phyloP scores from a whole-genome alignment of 2,329 filamentous ascomycete species.

The Neonectria coccinea region DNA sequence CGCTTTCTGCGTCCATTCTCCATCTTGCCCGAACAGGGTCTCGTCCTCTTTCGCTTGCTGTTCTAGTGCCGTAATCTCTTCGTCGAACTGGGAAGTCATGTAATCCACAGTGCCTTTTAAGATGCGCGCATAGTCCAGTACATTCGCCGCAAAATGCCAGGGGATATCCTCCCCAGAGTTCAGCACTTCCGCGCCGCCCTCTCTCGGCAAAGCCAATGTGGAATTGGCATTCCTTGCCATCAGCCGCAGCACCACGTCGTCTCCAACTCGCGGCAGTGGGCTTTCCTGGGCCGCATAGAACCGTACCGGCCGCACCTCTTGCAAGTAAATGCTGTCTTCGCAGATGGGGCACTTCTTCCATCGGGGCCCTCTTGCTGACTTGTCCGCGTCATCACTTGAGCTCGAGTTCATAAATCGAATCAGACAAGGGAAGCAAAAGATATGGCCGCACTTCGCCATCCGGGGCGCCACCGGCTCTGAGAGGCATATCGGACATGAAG shows the following conservation, averaged over 20 bases:
- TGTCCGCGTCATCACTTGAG: constrained; percentile 75
- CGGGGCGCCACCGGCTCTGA: constrained; percentile 92
- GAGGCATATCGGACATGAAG: constrained; percentile 94
- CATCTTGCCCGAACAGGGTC: constrained; percentile 89
- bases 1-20: constrained; percentile 91
- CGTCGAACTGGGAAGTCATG: constrained; percentile 82
- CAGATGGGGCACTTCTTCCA: constrained; percentile 99
- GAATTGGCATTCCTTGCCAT: constrained; percentile 84
- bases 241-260: constrained; percentile 88
- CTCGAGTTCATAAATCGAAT: constrained; percentile 95
- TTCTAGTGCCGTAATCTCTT: constrained; percentile 79
- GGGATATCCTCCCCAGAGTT: constrained; percentile 81
- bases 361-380: constrained; percentile 75
- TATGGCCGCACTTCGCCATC: constrained; percentile 97
- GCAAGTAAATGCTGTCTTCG: constrained; percentile 92
- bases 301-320: constrained; percentile 87
- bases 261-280: constrained; percentile 81
- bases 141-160: constrained; percentile 95
- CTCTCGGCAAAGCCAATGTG: constrained; percentile 87
- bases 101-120: constrained; percentile 96
- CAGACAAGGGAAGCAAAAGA: constrained; percentile 93
- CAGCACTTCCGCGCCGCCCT: constrained; percentile 77
- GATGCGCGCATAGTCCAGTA: constrained; percentile 92
- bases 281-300: constrained; percentile 93
- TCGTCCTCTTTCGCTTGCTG: constrained; percentile 90